phyloP scores from a whole-genome alignment of 352 stramenopile species.

The Pythium sp. region DNA sequence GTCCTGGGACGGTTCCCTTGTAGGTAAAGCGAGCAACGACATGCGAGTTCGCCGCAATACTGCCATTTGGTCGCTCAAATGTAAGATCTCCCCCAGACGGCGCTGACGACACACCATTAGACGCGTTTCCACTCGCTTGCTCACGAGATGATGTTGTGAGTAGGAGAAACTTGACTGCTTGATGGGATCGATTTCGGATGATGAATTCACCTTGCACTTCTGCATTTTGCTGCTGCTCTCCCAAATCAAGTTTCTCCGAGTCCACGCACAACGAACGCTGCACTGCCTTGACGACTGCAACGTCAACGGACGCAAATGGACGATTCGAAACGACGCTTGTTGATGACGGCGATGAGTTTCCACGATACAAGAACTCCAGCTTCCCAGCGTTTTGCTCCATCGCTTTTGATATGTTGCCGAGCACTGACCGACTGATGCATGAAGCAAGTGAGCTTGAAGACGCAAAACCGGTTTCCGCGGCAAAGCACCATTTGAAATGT shows the following conservation, averaged over 20 bases:
- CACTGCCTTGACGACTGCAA: slow-evolving; percentile 65
- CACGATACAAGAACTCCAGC: slow-evolving; percentile 45
- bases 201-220: slow-evolving; percentile 60
- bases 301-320: slow-evolving; percentile 36
- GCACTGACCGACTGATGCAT: slow-evolving; percentile 60
- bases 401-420: slow-evolving; percentile 57
- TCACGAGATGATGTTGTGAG: slow-evolving; percentile 46
- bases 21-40: slow-evolving; percentile 67
- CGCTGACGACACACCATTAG: slow-evolving; percentile 18
- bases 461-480: slow-evolving; percentile 56
- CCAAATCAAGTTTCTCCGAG: slow-evolving; percentile 64
- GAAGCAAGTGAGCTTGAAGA: slow-evolving; percentile 61
- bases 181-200: slow-evolving; percentile 64
- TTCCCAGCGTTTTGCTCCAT: slow-evolving; percentile 51
- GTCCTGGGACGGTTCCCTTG: slow-evolving; percentile 54
- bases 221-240: slow-evolving; percentile 69
- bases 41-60: slow-evolving; percentile 48
- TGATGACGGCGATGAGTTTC: slow-evolving; percentile 13
- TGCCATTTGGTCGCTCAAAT: slow-evolving; percentile 75
- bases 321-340: slow-evolving; percentile 11
- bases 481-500: slow-evolving; percentile 68
- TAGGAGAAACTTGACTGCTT: slow-evolving; percentile 72
- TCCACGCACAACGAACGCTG: slow-evolving; percentile 72
- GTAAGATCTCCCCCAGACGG: slow-evolving; percentile 55
- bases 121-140: slow-evolving; percentile 19